Conservation (phyloP, 2,329 filamentous ascomycete species). For the Colletotrichum incanum region DNA sequence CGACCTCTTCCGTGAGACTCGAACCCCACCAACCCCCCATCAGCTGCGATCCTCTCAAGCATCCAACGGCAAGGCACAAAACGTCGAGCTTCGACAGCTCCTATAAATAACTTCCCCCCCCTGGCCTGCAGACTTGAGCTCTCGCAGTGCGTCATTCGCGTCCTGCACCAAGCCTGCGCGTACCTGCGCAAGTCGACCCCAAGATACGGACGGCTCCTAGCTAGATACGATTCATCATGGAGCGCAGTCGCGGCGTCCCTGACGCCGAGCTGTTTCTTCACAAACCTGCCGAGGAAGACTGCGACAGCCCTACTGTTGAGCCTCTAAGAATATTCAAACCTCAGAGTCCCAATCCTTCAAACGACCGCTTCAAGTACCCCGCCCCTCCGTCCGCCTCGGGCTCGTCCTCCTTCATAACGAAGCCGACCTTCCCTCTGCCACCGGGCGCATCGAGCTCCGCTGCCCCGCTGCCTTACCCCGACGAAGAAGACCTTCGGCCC, state of each 20-base stretch:
- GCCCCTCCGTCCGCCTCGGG: slow-evolving; percentile 58
- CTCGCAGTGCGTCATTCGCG: slow-evolving; percentile 38
- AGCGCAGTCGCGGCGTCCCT: slow-evolving; percentile 74
- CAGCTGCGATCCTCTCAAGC: slow-evolving; percentile 35
- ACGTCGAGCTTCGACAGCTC: slow-evolving; percentile 44
- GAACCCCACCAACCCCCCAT: slow-evolving; percentile 42
- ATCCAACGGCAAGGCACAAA: slow-evolving; percentile 41
- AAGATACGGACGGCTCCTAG: slow-evolving; percentile 25
- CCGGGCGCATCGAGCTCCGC: slow-evolving; percentile 81
- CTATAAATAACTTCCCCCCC: slow-evolving; percentile 46
- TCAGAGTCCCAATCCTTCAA: slow-evolving; percentile 72
- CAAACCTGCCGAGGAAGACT: slow-evolving; percentile 65
- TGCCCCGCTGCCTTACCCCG: slow-evolving; percentile 79
- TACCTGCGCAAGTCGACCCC: slow-evolving; percentile 45
- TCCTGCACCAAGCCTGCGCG: slow-evolving; percentile 40
- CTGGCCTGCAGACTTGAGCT: slow-evolving; percentile 39
- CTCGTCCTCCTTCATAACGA: slow-evolving; percentile 60
- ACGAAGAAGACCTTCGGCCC: slow-evolving; percentile 72
- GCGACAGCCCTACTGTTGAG: slow-evolving; percentile 84
- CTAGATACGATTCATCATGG: slow-evolving; percentile 57
- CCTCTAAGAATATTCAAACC: slow-evolving; percentile 90
- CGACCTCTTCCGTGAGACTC: slow-evolving; percentile 35
- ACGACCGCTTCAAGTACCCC: slow-evolving; percentile 67
- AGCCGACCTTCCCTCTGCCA: slow-evolving; percentile 75
- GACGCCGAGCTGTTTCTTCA: slow-evolving; percentile 89